These are phyloP conservation scores for Linderniella brevidens DNA, from an alignment of 257 asterid species.

Conservation along the genomic window DNA sequence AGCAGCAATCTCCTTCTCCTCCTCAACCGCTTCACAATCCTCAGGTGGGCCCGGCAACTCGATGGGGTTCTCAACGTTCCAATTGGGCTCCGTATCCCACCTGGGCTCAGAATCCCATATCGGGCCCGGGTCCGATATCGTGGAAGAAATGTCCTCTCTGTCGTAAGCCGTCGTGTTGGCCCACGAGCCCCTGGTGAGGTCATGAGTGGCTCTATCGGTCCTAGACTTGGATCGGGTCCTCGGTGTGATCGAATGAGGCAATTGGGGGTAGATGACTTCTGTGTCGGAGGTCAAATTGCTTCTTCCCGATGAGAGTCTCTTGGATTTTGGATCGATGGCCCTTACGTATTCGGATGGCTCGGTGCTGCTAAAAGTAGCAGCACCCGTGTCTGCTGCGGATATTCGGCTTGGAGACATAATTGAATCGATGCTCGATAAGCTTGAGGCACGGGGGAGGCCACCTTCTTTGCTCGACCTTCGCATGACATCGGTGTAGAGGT, in stretches of 20 bases:
- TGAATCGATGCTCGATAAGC: constrained; percentile 89
- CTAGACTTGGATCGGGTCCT: constrained; percentile 84
- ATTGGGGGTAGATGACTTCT: constrained; percentile 83
- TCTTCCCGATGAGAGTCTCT: constrained; percentile 72
- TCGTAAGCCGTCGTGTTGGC: constrained; percentile 46
- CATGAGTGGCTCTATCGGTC: constrained; percentile 50
- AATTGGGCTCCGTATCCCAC: constrained; percentile 73
- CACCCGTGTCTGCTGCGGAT: constrained; percentile 54
- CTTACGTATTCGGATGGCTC: constrained; percentile 95
- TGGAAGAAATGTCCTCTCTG: constrained; percentile 88
- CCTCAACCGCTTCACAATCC: constrained; percentile 24
- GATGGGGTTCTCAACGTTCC: constrained; percentile 48
- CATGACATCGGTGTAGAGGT: constrained; percentile 84
- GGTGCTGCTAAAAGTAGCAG: constrained; percentile 62
- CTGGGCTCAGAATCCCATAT: constrained; percentile 97
- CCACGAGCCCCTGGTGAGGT: constrained; percentile 65
- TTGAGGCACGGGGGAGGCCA: constrained; percentile 83
- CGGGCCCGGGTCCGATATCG: constrained; percentile 96
- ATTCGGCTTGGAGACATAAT: constrained; percentile 77
- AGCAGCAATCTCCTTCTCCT: constrained; percentile 19
- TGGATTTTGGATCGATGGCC: constrained; percentile 81
- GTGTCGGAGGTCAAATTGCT: constrained; percentile 54
- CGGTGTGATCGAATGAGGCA: constrained; percentile 67
- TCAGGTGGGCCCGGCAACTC: constrained; percentile 61
- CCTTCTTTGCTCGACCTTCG: constrained; percentile 80